Percentiles rank a stretch among this genome's conserved stretches.
These are phyloP conservation scores for Clonostachys rhizophaga DNA, from an alignment of 2,329 filamentous ascomycete genomes.

Conservation along the genomic window DNA sequence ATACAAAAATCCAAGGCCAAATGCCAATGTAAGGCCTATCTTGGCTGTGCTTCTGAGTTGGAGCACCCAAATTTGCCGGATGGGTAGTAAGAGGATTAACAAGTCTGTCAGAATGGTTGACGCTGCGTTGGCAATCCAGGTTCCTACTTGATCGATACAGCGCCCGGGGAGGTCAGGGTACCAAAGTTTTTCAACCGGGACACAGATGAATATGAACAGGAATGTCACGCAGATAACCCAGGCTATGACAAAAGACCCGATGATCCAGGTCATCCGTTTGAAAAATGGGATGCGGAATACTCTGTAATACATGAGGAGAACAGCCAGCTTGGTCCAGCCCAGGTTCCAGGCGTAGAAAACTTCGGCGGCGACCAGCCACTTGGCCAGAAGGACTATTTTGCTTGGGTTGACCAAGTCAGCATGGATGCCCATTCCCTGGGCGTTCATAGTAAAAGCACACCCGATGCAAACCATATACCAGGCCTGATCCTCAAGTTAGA, in stretches of 20 bases:
- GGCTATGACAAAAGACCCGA: slow-evolving; percentile 34
- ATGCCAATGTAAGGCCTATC: slow-evolving; percentile 35
- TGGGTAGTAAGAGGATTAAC: slow-evolving; percentile 35
- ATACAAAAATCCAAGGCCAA: slow-evolving; percentile 37
- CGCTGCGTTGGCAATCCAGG: slow-evolving; percentile 43
- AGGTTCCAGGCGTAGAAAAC: slow-evolving; percentile 42
- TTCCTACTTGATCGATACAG: slow-evolving; percentile 43
- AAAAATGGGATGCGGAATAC: slow-evolving; percentile 42
- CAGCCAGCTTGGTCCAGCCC: slow-evolving; percentile 42
- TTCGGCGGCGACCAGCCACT: slow-evolving; percentile 41
- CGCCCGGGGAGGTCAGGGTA: slow-evolving; percentile 33
- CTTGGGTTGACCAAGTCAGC: slow-evolving; percentile 26
- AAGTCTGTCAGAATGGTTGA: slow-evolving; percentile 42
- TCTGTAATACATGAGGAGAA: slow-evolving; percentile 47
- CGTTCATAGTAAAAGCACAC: slow-evolving; percentile 43
- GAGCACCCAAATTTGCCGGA: slow-evolving; percentile 39
- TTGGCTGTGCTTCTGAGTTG: slow-evolving; percentile 34
- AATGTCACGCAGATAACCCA: slow-evolving; percentile 44
- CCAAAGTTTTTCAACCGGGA: slow-evolving; percentile 44
- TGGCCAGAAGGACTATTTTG: slow-evolving; percentile 35
- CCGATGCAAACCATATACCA: slow-evolving; percentile 37
- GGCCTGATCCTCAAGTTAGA: slow-evolving; percentile 11
- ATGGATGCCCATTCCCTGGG: slow-evolving; percentile 40
- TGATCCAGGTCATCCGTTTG: slow-evolving; percentile 29
- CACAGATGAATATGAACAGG: slow-evolving; percentile 47